Base-by-base conservation (phyloP, 331 rosid species). In the Malus hybrid region DNA sequence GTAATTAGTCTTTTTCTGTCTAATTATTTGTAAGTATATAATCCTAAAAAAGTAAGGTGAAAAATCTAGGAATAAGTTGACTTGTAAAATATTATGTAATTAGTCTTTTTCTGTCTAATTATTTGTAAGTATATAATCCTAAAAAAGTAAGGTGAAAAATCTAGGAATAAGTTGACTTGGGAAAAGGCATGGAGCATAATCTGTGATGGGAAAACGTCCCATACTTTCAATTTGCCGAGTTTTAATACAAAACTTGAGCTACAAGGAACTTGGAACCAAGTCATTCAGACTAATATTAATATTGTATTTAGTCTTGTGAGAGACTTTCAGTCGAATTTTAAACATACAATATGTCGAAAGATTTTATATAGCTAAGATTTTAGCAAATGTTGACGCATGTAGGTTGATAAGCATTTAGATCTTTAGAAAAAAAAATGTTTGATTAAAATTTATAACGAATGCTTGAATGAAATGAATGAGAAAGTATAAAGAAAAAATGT, bases 161-260 rank as follows among this genome's bases (percentile, higher is more conserved):
- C 57, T 15, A 16, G 14, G 73, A 50, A 70, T 55, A 52, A 24
- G 77, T 80, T 69, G 79, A 80, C 79, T 62, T 54, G 48, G 67
- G 16, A 63, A 14, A 68, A 66, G 67, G 73, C 69, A 18, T 62
- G 67, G 67, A 27, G 6, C 33, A 28, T 62, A 62, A 62, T 16
- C 66, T 27, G 57, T 6, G 57, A 52, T 16, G 7, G 20, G 20
- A 52, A 52, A 52, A 50, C 56, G 57, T 52, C 3, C 57, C 3
- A 48, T 48, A 16, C 57, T 52, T 52, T 52, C 57, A 52, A 52
- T 16, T 16, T 52, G 10, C 57, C 4, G 4, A 52, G 9, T 52
- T 52, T 52, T 6, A 50, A 52, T 52, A 52, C 20, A 52, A 52
- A 52, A 16, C 57, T 52, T 52, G 57, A 52, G 57, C 1, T 16